Conservation (phyloP, 208 protist species). For the Sergeia podlipaevii region DNA sequence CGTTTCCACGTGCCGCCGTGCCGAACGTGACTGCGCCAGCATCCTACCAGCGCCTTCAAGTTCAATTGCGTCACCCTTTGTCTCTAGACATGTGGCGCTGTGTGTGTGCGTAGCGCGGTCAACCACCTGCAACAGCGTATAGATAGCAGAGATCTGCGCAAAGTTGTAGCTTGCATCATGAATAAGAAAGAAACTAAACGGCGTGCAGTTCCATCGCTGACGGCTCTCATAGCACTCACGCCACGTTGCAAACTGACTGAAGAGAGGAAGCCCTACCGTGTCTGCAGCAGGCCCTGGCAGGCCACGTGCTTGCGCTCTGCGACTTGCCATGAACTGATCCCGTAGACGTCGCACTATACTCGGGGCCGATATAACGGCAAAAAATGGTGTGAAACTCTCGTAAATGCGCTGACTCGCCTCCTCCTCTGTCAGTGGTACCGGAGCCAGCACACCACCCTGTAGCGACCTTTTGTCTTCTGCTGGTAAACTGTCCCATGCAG, state of each 20-base stretch:
- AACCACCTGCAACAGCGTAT: constrained; percentile 61
- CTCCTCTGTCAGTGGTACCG: constrained; percentile 19
- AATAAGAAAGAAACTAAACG: constrained; percentile 83
- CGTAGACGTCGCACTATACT: constrained; percentile 30
- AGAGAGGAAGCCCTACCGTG: constrained; percentile 64
- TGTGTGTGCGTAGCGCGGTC: constrained; percentile 46
- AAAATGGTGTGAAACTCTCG: constrained; percentile 80
- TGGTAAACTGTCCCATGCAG: background rate
- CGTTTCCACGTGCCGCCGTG: constrained; percentile 17
- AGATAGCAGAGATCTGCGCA: constrained; percentile 73
- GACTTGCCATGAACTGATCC: constrained; percentile 28
- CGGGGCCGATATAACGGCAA: constrained; percentile 67
- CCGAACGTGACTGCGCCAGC: constrained; percentile 8
- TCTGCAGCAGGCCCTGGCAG: constrained; percentile 20
- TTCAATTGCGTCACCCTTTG: constrained; percentile 16
- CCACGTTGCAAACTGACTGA: constrained; percentile 86
- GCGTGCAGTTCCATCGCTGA: constrained; percentile 48
- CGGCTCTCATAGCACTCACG: constrained; percentile 78
- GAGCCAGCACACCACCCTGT: background rate
- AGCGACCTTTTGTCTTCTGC: background rate
- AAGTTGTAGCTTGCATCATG: constrained; percentile 82
- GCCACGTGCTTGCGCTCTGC: constrained; percentile 20
- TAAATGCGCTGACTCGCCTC: constrained; percentile 49
- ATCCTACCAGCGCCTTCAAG: constrained; percentile 19
- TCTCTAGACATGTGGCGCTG: constrained; percentile 31